These are phyloP conservation scores for Colletotrichum zoysiae DNA, from an alignment of 2,329 filamentous ascomycete species.

Conservation along the genomic window DNA sequence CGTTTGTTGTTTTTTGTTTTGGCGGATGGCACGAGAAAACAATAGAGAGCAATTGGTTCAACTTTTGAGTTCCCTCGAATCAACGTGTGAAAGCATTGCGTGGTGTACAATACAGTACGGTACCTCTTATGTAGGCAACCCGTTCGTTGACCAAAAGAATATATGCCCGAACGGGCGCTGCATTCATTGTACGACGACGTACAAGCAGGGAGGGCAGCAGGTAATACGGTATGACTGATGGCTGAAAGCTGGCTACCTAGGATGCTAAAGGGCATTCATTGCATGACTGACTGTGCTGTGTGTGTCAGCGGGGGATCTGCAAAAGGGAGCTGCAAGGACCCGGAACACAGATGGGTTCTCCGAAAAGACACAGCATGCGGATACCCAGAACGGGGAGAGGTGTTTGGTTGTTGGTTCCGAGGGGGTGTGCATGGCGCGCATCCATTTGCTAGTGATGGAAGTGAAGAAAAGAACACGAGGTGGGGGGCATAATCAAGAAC, in stretches of 20 bases:
- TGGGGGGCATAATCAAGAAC: no score
- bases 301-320: conserved; percentile 38
- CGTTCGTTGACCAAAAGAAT: background rate
- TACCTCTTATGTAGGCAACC: no score
- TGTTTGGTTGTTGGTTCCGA: background rate
- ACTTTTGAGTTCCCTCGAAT: background rate
- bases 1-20: conserved; percentile 26
- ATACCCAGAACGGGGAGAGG: background rate
- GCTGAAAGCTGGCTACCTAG: background rate
- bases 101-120: no score
- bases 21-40: conserved; percentile 30
- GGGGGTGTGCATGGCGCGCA: background rate
- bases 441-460: background rate
- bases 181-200: background rate
- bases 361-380: conserved; percentile 16
- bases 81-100: background rate
- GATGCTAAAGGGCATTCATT: background rate
- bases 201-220: background rate
- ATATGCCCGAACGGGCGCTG: conserved; percentile 9
- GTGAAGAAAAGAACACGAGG: background rate
- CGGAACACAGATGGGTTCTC: conserved; percentile 28
- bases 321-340: conserved; percentile 40
- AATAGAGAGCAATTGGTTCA: conserved; percentile 38
- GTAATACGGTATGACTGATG: background rate
- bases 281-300: conserved; percentile 15